These are phyloP conservation scores for Quercus suber DNA, from an alignment of 306 rosid genomes.

Conservation along the genomic window DNA sequence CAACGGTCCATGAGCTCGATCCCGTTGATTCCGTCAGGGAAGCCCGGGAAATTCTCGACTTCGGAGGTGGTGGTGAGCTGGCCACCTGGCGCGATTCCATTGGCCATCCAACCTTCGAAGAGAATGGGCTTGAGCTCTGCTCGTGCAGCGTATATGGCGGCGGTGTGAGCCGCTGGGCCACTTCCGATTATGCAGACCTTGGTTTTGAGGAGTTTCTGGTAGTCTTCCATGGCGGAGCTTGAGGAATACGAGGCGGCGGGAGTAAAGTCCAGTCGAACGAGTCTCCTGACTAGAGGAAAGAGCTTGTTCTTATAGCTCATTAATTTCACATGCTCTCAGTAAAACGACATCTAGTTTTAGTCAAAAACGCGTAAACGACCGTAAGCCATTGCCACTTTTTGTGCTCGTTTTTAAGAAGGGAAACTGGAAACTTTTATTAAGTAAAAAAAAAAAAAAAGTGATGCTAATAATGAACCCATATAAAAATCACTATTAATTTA, in stretches of 20 bases:
- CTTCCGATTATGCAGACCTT: slow-evolving; percentile 83
- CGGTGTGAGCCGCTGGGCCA: slow-evolving; percentile 88
- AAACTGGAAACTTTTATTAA: too few relatives aligned
- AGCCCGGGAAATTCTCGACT: slow-evolving; percentile 88
- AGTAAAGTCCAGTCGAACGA: neutral
- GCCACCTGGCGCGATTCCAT: slow-evolving; percentile 84
- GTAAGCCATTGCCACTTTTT: too few relatives aligned
- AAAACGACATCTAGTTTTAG: too few relatives aligned
- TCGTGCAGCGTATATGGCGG: slow-evolving; percentile 85
- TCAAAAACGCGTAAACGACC: too few relatives aligned
- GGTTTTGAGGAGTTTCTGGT: slow-evolving; percentile 39
- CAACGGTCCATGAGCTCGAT: slow-evolving; percentile 75
- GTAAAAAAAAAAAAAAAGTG: too few relatives aligned
- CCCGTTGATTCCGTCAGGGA: slow-evolving; percentile 68
- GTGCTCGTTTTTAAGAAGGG: too few relatives aligned
- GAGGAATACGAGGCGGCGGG: neutral
- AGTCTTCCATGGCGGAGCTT: slow-evolving; percentile 36
- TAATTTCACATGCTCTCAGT: too few relatives aligned
- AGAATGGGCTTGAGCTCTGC: slow-evolving; percentile 85
- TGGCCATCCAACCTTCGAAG: slow-evolving; percentile 93
- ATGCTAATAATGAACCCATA: fast-evolving
- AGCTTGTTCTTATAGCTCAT: too few relatives aligned
- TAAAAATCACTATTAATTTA: too few relatives aligned
- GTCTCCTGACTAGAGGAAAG: too few relatives aligned
- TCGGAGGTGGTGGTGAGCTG: slow-evolving; percentile 92